phyloP scores from a whole-genome alignment of 768 basidiomycete species.

The Collybiopsis luxurians region DNA sequence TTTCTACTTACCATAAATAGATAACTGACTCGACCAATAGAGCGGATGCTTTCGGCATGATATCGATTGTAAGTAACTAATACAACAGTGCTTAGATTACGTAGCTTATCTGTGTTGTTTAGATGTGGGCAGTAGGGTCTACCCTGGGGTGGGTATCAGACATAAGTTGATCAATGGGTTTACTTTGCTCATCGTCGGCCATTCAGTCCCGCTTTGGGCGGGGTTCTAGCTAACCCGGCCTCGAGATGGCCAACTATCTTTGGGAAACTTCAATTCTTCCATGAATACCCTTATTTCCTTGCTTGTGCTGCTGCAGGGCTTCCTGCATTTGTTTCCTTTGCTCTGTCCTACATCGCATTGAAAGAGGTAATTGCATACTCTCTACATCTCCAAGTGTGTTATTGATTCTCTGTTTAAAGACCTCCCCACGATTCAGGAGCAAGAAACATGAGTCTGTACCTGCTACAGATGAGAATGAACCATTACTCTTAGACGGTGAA shows the following conservation, averaged over 20 bases:
- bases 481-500: not conserved
- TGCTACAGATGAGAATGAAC: not conserved
- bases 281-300: slow-evolving; percentile 33
- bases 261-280: slow-evolving; percentile 21
- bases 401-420: not conserved
- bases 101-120: too few relatives aligned
- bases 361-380: slow-evolving; percentile 21
- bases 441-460: not conserved
- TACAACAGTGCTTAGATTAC: too few relatives aligned
- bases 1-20: slow-evolving; percentile 11
- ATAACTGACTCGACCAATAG: slow-evolving; percentile 28
- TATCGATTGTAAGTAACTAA: slow-evolving; percentile 23
- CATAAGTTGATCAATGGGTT: too few relatives aligned
- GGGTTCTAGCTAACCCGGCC: slow-evolving; percentile 27
- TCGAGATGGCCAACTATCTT: slow-evolving; percentile 24
- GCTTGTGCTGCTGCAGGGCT: slow-evolving; percentile 28
- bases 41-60: slow-evolving; percentile 23
- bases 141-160: slow-evolving; percentile 23
- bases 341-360: slow-evolving; percentile 18
- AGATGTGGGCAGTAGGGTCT: slow-evolving; percentile 23
- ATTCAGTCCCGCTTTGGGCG: slow-evolving; percentile 27
- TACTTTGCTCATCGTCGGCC: too few relatives aligned
- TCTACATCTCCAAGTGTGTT: too few relatives aligned
- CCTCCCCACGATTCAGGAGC: not conserved
- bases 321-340: slow-evolving; percentile 19